Percentiles rank a stretch among this genome's conserved stretches.
Conservation (phyloP, 148 eudicot genomes). For the Beta vulgaris region DNA sequence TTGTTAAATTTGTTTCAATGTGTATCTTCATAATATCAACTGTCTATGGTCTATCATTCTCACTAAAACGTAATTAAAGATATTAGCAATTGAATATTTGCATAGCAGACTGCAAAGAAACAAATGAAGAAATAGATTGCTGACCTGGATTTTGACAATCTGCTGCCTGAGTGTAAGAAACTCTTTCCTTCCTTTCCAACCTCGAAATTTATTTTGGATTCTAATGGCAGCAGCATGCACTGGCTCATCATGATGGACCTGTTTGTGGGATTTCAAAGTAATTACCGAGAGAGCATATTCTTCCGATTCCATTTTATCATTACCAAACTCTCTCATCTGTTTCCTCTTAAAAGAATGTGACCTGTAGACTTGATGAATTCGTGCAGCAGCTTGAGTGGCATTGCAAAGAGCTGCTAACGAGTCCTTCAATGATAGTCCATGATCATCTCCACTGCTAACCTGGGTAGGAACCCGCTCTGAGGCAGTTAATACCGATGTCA, state of each 20-base stretch:
- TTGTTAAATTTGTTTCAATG: too few species aligned
- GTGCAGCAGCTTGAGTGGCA: slow-evolving; percentile 88
- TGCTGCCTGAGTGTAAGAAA: slow-evolving; percentile 55
- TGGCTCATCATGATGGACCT: slow-evolving; percentile 47
- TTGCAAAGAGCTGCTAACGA: slow-evolving; percentile 80
- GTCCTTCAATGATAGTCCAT: slow-evolving; percentile 68
- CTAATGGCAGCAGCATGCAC: slow-evolving; percentile 61
- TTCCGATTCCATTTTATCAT: slow-evolving; percentile 42
- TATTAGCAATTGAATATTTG: too few species aligned
- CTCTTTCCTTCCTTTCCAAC: slow-evolving; percentile 76
- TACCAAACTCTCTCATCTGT: slow-evolving; percentile 46
- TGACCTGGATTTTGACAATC: slow-evolving; percentile 83
- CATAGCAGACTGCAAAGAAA: too few species aligned
- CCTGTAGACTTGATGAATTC: slow-evolving; percentile 80
- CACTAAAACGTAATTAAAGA: too few species aligned
- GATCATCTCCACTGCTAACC: slow-evolving; percentile 40
- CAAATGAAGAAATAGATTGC: too few species aligned
- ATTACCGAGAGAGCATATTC: slow-evolving; percentile 62
- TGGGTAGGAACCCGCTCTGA: slow-evolving; percentile 56
- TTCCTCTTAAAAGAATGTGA: slow-evolving; percentile 77
- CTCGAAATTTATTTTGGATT: slow-evolving; percentile 71
- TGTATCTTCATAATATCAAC: too few species aligned
- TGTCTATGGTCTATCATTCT: too few species aligned
- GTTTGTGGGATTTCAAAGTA: slow-evolving; percentile 42
- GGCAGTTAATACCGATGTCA: slow-evolving; percentile 36